These are phyloP conservation scores for Dioscorea cayenensis DNA, from an alignment of 116 monocot species.

Conservation along the genomic window DNA sequence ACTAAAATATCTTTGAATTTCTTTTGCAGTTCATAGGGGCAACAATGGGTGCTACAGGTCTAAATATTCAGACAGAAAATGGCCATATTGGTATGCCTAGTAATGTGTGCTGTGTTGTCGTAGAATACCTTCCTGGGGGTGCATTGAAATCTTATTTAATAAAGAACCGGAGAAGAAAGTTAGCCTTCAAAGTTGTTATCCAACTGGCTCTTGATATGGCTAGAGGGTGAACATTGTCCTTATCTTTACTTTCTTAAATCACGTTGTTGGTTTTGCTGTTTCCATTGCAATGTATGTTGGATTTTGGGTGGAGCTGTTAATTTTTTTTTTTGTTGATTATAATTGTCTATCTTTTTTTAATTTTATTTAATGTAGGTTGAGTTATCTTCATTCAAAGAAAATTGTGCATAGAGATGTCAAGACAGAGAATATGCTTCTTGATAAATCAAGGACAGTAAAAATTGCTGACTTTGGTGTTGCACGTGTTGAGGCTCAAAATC, in stretches of 20 bases:
- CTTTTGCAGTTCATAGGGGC: slow-evolving; percentile 60
- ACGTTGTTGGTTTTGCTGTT: neutral
- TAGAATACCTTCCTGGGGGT: slow-evolving; percentile 70
- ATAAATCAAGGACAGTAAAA: slow-evolving; percentile 57
- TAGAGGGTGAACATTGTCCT: slow-evolving; percentile 39
- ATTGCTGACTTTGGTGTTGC: slow-evolving; percentile 94
- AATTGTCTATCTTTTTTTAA: too few species aligned
- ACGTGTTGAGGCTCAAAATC: slow-evolving; percentile 82
- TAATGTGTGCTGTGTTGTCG: slow-evolving; percentile 59
- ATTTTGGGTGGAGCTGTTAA: too few species aligned
- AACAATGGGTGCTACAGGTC: slow-evolving; percentile 45
- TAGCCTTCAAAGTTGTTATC: slow-evolving; percentile 60
- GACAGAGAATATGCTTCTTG: slow-evolving; percentile 82
- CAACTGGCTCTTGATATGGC: slow-evolving; percentile 70
- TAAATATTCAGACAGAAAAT: slow-evolving; percentile 56
- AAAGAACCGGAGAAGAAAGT: slow-evolving; percentile 56
- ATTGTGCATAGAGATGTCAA: slow-evolving; percentile 90
- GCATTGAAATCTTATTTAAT: slow-evolving; percentile 58
- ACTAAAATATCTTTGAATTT: slow-evolving; percentile 13
- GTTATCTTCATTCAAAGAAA: slow-evolving; percentile 80
- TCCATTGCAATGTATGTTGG: neutral
- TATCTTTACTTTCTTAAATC: neutral
- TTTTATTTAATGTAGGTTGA: slow-evolving; percentile 32
- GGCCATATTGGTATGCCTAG: slow-evolving; percentile 46
- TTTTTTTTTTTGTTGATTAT: too few species aligned